Conservation (phyloP, 768 basidiomycete genomes). For the Termitomyces sp. region DNA sequence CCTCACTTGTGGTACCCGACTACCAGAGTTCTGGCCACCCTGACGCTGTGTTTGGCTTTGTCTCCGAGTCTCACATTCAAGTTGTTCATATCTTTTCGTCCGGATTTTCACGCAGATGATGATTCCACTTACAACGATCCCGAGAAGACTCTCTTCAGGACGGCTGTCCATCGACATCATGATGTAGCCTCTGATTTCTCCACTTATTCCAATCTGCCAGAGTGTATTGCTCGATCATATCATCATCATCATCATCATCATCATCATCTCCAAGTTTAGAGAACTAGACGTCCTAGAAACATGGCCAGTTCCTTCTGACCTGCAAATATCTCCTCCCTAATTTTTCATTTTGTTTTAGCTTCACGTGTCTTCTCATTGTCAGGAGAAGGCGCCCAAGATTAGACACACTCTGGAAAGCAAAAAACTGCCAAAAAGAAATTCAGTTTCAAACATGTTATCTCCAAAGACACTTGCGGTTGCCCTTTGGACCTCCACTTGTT, state of each 20-base stretch:
- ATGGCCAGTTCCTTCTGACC: not conserved
- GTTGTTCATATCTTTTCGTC: not conserved
- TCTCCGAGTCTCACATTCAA: not conserved
- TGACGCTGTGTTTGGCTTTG: too few species aligned
- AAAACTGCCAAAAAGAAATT: too few species aligned
- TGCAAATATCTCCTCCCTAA: not conserved
- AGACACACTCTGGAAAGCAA: not conserved
- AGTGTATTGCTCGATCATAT: not conserved
- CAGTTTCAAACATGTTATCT: not conserved
- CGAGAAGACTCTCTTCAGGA: not conserved
- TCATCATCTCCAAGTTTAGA: slow-evolving; percentile 3
- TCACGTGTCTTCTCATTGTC: not conserved
- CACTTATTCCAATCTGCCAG: slow-evolving; percentile 3
- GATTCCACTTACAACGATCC: not conserved
- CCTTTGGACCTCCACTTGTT: not conserved
- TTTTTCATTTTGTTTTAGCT: not conserved
- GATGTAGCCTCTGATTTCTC: slow-evolving; percentile 7
- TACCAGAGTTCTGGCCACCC: too few species aligned
- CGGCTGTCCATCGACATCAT: not conserved
- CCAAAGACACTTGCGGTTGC: not conserved
- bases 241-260: slow-evolving; percentile 1
- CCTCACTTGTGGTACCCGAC: too few species aligned
- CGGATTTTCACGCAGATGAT: not conserved
- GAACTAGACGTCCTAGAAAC: not conserved
- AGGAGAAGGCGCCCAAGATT: not conserved